Evolutionary conservation across 495 filamentous ascomycete species (phyloP), one percentile per base, ranked within the genome.

Genomic region (Annulohypoxylon stygium): DNA sequence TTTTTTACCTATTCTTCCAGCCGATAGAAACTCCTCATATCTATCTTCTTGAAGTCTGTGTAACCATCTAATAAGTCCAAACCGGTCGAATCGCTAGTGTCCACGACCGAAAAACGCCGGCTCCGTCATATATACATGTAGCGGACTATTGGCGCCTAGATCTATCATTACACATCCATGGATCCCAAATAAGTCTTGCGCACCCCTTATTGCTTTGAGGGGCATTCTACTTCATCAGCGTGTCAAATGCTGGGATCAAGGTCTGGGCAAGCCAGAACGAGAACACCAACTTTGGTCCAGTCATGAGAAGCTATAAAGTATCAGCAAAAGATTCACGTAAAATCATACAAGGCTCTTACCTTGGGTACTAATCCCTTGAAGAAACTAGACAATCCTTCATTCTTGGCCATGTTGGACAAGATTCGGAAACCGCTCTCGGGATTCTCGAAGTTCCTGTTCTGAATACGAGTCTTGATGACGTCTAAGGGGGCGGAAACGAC

Each of bases 221-320:
- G 25, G 2, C 6, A 41, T 41, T 50, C 73, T 76, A 79, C 72
- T 79, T 79, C 47, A 79, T 12, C 61, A 81, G 79, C 23, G 70
- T 78, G 69, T 89, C 87, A 62, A 89, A 89, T 8, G 86, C 83
- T 2, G 86, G 87, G 79, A 97, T 97, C 74, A 97, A 83, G 48
- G 93, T 97, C 86, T 97, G 94, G 66, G 95, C 96, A 74, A 99
- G 88, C 96, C 96, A 99, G 89, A 99, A 99, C 73, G 94, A 97
- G 88, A 99, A 99, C 65, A 98, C 95, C 59, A 99, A 86, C 88
- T 99, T 99, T 69, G 96, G 96, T 34, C 96, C 96, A 20, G 96
- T 99, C 95, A 98, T 98, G 76, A 99, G 86, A 71, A 99, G 88
- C 89, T 88, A 37, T 61, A 14, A 26, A 30, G 30, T 2, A 18